Evolutionary conservation across 169 alveolate species (phyloP).

Genomic region (Plasmodium vinckei): DNA sequence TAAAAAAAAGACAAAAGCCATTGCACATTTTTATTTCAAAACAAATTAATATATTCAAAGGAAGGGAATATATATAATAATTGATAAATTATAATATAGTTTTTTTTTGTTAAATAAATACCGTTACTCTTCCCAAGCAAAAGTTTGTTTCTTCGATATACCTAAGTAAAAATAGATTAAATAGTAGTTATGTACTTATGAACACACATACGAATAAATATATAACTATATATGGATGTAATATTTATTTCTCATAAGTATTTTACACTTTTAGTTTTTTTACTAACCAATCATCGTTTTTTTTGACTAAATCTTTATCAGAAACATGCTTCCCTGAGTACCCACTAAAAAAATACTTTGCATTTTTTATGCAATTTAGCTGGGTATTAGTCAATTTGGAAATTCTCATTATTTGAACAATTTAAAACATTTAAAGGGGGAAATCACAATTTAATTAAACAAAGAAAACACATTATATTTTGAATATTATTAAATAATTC

Average conservation of each 20-base stretch:
- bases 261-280: not conserved
- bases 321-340: conserved; percentile 90
- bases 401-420: conserved; percentile 37
- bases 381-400: conserved; percentile 27
- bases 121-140: conserved; percentile 92
- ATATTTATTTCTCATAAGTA: not conserved
- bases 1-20: not conserved
- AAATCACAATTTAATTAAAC: not conserved
- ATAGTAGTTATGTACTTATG: not conserved
- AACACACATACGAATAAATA: conserved; percentile 1
- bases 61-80: not conserved
- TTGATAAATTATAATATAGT: not conserved
- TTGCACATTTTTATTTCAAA: not conserved
- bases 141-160: conserved; percentile 93
- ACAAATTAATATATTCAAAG: conserved; percentile 6
- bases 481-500: not conserved
- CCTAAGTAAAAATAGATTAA: conserved; percentile 17
- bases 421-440: not conserved
- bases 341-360: conserved; percentile 70
- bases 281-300: conserved; percentile 90
- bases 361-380: conserved; percentile 12
- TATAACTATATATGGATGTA: conserved; percentile 3
- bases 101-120: conserved; percentile 75
- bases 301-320: conserved; percentile 89
- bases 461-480: not conserved